Base-by-base conservation (phyloP, 345 rosid genomes). In the Litchi chinensis region DNA sequence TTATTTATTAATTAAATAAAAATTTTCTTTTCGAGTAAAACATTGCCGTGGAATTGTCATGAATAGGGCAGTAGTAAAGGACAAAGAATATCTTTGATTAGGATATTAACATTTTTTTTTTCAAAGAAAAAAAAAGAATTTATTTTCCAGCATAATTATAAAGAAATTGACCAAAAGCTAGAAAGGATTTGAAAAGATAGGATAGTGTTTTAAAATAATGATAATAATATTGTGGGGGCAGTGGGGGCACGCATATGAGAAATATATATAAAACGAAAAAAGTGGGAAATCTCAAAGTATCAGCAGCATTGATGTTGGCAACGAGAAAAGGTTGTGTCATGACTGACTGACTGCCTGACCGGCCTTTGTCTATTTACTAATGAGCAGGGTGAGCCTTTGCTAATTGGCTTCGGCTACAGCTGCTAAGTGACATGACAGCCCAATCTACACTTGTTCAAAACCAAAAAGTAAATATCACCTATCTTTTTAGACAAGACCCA, bases 301-400 rank as follows among this genome's bases (percentile, higher is more conserved):
- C 73, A 40, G 16, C 56, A 5, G 81, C 79, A 79, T 76, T 76
- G 82, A 70, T 71, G 82, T 48, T 72, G 60, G 79, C 81, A 75
- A 79, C 84, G 82, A 83, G 83, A 83, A 85, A 82, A 78, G 70
- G 89, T 81, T 76, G 68, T 81, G 86, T 84, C 88, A 82, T 44
- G 26, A 18, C 77, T 78, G 70, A 68, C 80, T 39, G 44, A 60
- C 60, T 1, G 37, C 37, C 37, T 32, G 37, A 32, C 37, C 37
- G 32, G 3, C 22, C 59, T 19, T n/a, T 79, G 69, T 65, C 75
- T 52, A 9, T 77, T 28, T 44, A 65, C 68, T 60, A 24, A 32
- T 59, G 24, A 62, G 70, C 59, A 46, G 54, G 13, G 32, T 0
- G 37, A 32, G 37, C 37, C 37, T 32, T 32, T 32, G 37, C 56